Percentiles rank a stretch among this genome's conserved stretches.
phyloP scores from a whole-genome alignment of 495 filamentous ascomycete genomes.

The Hypoxylon rickii region DNA sequence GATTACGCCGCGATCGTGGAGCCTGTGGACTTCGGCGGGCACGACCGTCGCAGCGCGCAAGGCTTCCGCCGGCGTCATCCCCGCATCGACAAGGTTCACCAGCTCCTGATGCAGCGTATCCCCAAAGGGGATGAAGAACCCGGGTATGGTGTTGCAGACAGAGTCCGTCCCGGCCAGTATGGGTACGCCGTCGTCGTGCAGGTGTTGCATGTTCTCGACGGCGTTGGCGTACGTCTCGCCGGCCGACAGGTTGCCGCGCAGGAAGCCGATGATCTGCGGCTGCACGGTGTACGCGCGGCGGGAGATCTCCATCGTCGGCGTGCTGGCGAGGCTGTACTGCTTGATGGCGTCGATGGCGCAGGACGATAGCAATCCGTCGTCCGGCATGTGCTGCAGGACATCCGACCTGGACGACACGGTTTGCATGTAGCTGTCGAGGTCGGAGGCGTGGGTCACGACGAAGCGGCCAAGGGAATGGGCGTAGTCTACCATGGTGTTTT shows the following conservation, averaged over 20 bases:
- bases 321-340: constrained; percentile 21
- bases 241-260: constrained; percentile 10
- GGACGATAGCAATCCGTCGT: constrained; percentile 33
- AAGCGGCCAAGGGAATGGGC: constrained; percentile 29
- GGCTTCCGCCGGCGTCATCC: constrained; percentile 35
- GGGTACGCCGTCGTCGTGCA: constrained; percentile 37
- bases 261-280: constrained; percentile 22
- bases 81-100: constrained; percentile 24
- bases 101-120: constrained; percentile 36
- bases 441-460: constrained; percentile 39
- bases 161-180: constrained; percentile 46
- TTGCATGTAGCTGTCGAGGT: constrained; percentile 24
- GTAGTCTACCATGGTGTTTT: constrained; percentile 34
- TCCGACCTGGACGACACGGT: constrained; percentile 35
- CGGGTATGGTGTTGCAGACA: constrained; percentile 24
- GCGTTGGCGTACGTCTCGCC: constrained; percentile 31
- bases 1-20: constrained; percentile 44
- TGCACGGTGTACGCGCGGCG: constrained; percentile 28
- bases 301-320: constrained; percentile 42
- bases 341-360: constrained; percentile 22
- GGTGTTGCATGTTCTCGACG: constrained; percentile 31
- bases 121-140: constrained; percentile 56
- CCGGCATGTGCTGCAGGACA: constrained; percentile 43
- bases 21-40: constrained; percentile 10
- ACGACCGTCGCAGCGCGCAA: constrained; percentile 35